A percentile compares a stretch with the other conserved stretches of the same genome.
Conservation (phyloP, 2,329 filamentous ascomycete genomes). For the Pyricularia grisea region DNA sequence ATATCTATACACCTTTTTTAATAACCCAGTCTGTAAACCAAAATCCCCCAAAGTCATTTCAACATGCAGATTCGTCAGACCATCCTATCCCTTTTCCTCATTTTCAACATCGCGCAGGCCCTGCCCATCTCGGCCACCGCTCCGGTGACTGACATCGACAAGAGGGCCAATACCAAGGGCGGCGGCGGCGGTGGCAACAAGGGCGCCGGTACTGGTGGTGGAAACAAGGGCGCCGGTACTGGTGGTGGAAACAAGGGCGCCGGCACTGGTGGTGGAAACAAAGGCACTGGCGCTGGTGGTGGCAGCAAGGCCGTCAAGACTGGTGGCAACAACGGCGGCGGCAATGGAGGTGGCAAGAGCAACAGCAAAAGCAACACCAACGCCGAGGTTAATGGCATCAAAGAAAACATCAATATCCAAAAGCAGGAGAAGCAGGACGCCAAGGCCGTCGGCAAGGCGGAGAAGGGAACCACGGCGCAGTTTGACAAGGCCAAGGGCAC, state of each 20-base stretch:
- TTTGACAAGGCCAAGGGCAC: neutral
- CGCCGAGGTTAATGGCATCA: neutral
- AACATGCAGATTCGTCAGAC: neutral
- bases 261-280: no score
- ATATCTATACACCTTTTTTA: no score
- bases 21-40: no score
- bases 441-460: neutral
- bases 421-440: neutral
- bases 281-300: no score
- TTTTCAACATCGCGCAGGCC: neutral
- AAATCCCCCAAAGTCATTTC: neutral
- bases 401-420: neutral
- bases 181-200: no score
- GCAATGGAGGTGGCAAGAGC: no score
- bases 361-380: no score
- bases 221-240: no score
- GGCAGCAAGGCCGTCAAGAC: no score
- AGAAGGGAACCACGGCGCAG: neutral
- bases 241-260: no score
- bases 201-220: no score
- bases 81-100: neutral
- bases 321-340: no score
- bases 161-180: neutral
- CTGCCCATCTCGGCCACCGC: neutral
- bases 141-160: neutral